Evolutionary conservation across 2,329 filamentous ascomycete species (phyloP).

Genomic region (Stemphylium vesicarium): DNA sequence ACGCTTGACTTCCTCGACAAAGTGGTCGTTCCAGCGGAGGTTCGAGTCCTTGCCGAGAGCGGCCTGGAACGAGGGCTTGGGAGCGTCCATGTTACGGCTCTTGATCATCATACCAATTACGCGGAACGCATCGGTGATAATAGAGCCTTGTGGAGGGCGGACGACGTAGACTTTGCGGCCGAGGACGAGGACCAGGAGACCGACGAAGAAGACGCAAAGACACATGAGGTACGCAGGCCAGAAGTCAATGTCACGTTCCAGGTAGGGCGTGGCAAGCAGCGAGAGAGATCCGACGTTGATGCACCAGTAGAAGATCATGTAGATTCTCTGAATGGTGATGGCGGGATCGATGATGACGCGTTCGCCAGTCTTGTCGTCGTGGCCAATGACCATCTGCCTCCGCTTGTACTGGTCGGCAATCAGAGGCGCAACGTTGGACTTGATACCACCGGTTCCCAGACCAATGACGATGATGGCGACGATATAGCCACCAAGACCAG

Average conservation of each 20-base stretch:
- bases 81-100: conserved; percentile 62
- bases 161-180: conserved; percentile 49
- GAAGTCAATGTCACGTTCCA: conserved; percentile 74
- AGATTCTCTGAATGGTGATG: conserved; percentile 57
- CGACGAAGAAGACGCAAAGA: conserved; percentile 70
- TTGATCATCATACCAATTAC: conserved; percentile 65
- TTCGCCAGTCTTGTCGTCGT: conserved; percentile 53
- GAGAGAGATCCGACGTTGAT: conserved; percentile 77
- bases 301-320: conserved; percentile 71
- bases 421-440: conserved; percentile 71
- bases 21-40: conserved; percentile 70
- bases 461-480: conserved; percentile 69
- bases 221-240: conserved; percentile 71
- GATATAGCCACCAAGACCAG: conserved; percentile 69
- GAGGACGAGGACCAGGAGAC: conserved; percentile 60
- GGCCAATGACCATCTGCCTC: conserved; percentile 51
- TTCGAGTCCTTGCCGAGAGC: conserved; percentile 56
- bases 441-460: conserved; percentile 80
- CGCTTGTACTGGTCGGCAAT: conserved; percentile 58
- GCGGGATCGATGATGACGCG: conserved; percentile 55
- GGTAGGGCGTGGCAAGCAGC: conserved; percentile 70
- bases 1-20: conserved; percentile 75
- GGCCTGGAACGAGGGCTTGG: conserved; percentile 70
- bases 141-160: conserved; percentile 47
- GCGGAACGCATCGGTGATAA: conserved; percentile 60